A percentile compares a stretch with the other conserved stretches of the same genome.
Conservation (phyloP, 2,329 filamentous ascomycete species). For the Cercospora nicotianae region DNA sequence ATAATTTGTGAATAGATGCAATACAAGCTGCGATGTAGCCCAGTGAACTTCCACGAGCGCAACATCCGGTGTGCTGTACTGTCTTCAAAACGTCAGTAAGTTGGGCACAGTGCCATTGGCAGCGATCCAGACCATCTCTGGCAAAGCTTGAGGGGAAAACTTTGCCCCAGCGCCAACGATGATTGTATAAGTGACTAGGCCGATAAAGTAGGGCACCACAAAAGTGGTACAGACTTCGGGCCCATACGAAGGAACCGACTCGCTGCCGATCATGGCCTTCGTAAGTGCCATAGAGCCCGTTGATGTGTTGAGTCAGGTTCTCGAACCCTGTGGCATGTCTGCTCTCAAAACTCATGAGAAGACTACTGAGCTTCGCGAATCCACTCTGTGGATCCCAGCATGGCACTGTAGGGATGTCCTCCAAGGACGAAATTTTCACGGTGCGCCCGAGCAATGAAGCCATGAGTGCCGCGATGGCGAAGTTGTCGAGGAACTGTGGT, state of each 20-base stretch:
- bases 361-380: neutral
- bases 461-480: neutral
- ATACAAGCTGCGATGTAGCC: neutral
- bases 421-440: neutral
- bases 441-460: neutral
- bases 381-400: neutral
- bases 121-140: neutral
- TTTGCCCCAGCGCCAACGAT: neutral
- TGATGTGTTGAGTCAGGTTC: neutral
- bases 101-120: neutral
- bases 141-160: neutral
- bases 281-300: neutral
- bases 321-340: neutral
- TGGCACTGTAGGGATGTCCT: neutral
- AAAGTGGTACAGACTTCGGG: neutral
- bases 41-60: neutral
- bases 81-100: neutral
- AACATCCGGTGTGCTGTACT: neutral
- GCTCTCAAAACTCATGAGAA: neutral
- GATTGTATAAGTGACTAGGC: neutral
- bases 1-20: neutral
- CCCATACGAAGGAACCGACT: neutral
- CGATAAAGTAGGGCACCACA: neutral
- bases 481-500: neutral
- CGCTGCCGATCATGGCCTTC: neutral